Base-by-base conservation (phyloP, 768 basidiomycete genomes). In the Suillus luteus region DNA sequence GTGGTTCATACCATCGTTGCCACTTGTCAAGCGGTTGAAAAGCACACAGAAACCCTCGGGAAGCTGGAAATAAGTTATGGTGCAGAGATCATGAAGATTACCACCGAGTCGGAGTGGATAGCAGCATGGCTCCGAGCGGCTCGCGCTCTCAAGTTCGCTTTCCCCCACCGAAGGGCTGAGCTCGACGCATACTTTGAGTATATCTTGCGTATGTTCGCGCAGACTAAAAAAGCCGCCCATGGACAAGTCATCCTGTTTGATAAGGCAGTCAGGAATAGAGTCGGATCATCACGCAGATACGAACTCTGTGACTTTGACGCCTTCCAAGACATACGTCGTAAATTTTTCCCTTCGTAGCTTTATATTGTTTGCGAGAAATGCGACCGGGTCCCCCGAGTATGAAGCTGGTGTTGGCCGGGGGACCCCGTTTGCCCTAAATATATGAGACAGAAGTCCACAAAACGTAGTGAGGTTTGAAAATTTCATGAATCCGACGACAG, bases 1-100 rank as follows among this genome's bases (percentile, higher is more conserved):
- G 40, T 31, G 12, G 65, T 79, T 58, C 54, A 74, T 64, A 57
- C 68, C 5, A 46, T 61, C 10, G 43, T 67, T 48, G 63, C 69
- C 64, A 59, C 69, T 15, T 22, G 15, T 17, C 11, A 41, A 46
- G 61, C 61, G 52, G 48, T 62, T 33, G 66, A 70, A 40, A 61
- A 55, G 14, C 51, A 22, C 76, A 1, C 70, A 82, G n/a, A 37
- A 27, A 49, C 48, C 24, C 3, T 48, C 14, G 24, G 48, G 14
- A 2, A 27, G 2, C 5, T 49, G 7, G 14, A 49, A 24, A 24
- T 49, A 24, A 7, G 12, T 49, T 24, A 7, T 49, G 7, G 48
- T 24, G 7, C 48, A 3, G 48, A 24, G 48, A 24, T 49, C 2
- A 27, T 49, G 48, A 49, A 24, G 46, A 49, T 49, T 24, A 7